These are phyloP conservation scores for Gyromitra esculenta DNA, from an alignment of 2,329 filamentous ascomycete species.

Conservation along the genomic window DNA sequence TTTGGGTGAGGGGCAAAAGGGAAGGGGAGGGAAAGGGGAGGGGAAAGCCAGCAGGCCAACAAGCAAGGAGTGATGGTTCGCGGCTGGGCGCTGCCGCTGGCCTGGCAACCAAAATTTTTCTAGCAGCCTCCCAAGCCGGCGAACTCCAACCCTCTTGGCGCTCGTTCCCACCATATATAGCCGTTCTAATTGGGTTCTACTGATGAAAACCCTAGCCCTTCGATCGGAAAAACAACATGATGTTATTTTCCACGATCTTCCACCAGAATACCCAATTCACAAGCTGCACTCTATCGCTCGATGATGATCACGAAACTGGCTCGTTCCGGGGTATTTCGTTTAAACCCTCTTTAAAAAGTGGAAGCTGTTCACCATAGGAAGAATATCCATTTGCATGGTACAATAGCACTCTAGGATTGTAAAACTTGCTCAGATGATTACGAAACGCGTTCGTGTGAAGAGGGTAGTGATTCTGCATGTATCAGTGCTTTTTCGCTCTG, in stretches of 20 bases:
- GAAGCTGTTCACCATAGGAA: neutral
- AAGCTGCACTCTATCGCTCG: conserved; percentile 48
- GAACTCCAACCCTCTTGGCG: conserved; percentile 35
- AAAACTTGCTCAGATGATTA: conserved; percentile 29
- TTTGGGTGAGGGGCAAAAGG: conserved; percentile 53
- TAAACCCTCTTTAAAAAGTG: neutral
- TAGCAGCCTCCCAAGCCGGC: conserved; percentile 33
- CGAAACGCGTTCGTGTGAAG: conserved; percentile 14
- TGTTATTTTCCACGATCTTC: conserved; percentile 48
- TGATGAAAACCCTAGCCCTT: conserved; percentile 37
- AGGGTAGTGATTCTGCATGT: conserved; percentile 2
- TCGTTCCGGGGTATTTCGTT: conserved; percentile 16
- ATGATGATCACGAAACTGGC: conserved; percentile 12
- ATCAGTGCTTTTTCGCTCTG: neutral
- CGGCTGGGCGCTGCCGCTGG: conserved; percentile 49
- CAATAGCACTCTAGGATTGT: neutral
- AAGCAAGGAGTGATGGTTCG: conserved; percentile 48
- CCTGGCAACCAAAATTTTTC: conserved; percentile 48
- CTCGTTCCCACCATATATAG: conserved; percentile 1
- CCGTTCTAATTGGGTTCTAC: conserved; percentile 32
- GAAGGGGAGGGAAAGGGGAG: conserved; percentile 42
- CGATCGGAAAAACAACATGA: conserved; percentile 40
- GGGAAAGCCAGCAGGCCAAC: conserved; percentile 50
- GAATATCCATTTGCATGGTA: neutral
- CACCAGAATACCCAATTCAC: conserved; percentile 35